Evolutionary conservation across 2,329 filamentous ascomycete species (phyloP).

Genomic region (Claviceps cyperi): DNA sequence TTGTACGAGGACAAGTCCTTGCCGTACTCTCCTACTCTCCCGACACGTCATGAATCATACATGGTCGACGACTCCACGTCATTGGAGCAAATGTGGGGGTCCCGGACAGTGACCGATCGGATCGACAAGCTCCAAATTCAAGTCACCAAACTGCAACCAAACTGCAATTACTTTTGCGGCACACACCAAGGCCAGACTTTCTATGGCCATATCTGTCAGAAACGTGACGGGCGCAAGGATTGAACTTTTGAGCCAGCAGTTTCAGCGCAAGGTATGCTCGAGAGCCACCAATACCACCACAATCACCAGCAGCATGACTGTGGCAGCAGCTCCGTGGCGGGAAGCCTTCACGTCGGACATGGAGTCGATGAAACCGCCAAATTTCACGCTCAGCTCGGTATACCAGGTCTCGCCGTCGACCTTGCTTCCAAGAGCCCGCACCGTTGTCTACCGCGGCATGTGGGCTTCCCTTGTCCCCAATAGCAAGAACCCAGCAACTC

Average conservation of each 20-base stretch:
- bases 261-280: slow-evolving; percentile 15
- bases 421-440: slow-evolving; percentile 47
- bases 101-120: too few relatives aligned
- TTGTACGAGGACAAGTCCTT: neutral
- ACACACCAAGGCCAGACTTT: neutral
- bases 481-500: slow-evolving; percentile 54
- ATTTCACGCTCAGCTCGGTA: slow-evolving; percentile 37
- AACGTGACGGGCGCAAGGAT: neutral
- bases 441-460: slow-evolving; percentile 75
- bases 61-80: neutral
- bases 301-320: neutral
- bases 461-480: slow-evolving; percentile 62
- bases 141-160: neutral
- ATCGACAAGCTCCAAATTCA: too few relatives aligned
- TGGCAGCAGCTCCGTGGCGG: slow-evolving; percentile 36
- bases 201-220: neutral
- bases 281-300: neutral
- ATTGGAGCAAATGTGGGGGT: neutral
- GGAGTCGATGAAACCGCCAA: slow-evolving; percentile 29
- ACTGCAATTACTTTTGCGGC: neutral
- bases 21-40: neutral
- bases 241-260: slow-evolving; percentile 10
- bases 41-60: neutral
- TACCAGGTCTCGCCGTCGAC: slow-evolving; percentile 19
- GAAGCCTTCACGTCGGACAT: slow-evolving; percentile 36